phyloP scores from a whole-genome alignment of 805 yeast species.

The Saccharomycopsis fibuligera region DNA sequence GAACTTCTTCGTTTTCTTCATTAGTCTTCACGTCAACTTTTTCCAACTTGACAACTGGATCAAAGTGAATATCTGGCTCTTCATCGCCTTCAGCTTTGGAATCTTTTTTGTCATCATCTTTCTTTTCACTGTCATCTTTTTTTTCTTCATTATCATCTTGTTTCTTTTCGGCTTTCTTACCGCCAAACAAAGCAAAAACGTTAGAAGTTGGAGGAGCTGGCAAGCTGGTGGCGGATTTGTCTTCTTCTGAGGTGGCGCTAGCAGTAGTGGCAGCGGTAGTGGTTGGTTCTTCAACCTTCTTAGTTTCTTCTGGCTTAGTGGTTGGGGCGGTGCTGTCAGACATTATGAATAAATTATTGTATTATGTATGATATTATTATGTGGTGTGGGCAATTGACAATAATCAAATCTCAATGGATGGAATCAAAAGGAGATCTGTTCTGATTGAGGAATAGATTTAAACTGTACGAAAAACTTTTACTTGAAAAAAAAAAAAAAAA shows the following conservation, averaged over 20 bases:
- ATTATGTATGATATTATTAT: background rate
- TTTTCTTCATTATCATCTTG: constrained; percentile 30
- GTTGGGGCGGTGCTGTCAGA: constrained; percentile 25
- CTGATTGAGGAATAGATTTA: too few relatives aligned
- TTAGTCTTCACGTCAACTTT: constrained; percentile 94
- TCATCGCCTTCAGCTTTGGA: constrained; percentile 26
- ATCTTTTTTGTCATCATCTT: constrained; percentile 27
- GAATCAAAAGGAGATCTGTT: background rate
- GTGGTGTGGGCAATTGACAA: background rate
- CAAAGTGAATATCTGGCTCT: constrained; percentile 73
- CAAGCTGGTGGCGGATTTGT: constrained; percentile 26
- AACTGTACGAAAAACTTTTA: too few relatives aligned
- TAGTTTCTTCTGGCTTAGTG: constrained; percentile 26
- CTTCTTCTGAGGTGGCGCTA: constrained; percentile 13
- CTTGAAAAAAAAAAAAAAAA: too few relatives aligned
- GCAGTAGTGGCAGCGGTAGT: constrained; percentile 6
- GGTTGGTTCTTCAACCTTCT: constrained; percentile 1
- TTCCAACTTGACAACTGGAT: constrained; percentile 91
- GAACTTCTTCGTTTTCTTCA: constrained; percentile 82
- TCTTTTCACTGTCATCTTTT: constrained; percentile 24
- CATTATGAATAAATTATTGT: constrained; percentile 2
- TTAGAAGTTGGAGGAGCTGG: constrained; percentile 69
- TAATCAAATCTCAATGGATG: background rate
- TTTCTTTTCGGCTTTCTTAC: constrained; percentile 54
- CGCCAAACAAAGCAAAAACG: constrained; percentile 95